phyloP scores from a whole-genome alignment of 352 stramenopile species.

The Phytopythium kandeliae region DNA sequence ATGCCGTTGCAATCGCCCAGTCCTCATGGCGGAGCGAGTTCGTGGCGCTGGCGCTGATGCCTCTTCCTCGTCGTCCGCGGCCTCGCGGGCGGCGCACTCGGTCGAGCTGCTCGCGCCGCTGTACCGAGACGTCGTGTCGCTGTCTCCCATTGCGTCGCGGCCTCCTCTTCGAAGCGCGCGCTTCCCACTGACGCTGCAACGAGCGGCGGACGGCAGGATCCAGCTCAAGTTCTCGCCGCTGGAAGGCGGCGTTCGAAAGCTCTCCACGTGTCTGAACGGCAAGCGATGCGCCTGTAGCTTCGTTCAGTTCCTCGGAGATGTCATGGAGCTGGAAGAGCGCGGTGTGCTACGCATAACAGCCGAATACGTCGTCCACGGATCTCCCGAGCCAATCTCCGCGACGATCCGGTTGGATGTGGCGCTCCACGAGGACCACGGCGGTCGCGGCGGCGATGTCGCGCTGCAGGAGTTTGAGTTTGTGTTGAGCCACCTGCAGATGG shows the following conservation, averaged over 20 bases:
- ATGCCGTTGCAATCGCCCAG: no score
- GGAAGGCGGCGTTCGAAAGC: constrained; percentile 15
- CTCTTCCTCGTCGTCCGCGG: background rate
- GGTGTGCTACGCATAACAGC: constrained; percentile 25
- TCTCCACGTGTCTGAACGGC: constrained; percentile 44
- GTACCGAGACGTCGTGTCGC: constrained; percentile 16
- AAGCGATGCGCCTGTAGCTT: constrained; percentile 42
- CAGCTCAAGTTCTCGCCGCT: constrained; percentile 24
- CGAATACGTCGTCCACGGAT: constrained; percentile 35
- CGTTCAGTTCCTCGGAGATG: constrained; percentile 30
- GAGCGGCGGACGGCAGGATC: constrained; percentile 21
- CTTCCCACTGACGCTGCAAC: constrained; percentile 19
- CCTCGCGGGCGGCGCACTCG: constrained; percentile 10
- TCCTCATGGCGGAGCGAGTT: background rate
- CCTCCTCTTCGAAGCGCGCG: background rate
- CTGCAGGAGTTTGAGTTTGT: constrained; percentile 60
- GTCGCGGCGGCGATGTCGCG: constrained; percentile 8
- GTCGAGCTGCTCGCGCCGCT: constrained; percentile 34
- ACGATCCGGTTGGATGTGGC: constrained; percentile 46
- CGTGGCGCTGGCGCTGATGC: constrained; percentile 32
- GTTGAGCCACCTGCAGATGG: constrained; percentile 47
- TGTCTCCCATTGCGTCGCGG: background rate
- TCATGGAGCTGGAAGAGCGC: constrained; percentile 42
- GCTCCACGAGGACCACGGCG: constrained; percentile 28
- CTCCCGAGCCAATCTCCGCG: constrained; percentile 13